Conservation (phyloP, 225 moss, liverwort and hornwort genomes). For the Pleurozium schreberi region DNA sequence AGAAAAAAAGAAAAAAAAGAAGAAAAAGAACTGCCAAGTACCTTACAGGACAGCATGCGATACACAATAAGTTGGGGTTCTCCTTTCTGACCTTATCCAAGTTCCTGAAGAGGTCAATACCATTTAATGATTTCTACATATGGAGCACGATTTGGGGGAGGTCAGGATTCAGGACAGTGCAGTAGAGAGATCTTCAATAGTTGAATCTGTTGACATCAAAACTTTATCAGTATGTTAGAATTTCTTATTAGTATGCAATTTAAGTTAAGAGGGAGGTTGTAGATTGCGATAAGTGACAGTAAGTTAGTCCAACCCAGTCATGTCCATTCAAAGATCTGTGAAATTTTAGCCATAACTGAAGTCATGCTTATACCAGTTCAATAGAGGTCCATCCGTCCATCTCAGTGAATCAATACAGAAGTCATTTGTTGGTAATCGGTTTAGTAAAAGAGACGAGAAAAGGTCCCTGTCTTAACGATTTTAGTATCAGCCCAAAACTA, state of each 20-base stretch:
- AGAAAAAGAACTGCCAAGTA: neutral
- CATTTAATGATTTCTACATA: neutral
- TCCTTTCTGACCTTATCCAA: neutral
- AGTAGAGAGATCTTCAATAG: too few relatives aligned
- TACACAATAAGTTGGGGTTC: neutral
- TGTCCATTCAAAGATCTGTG: neutral
- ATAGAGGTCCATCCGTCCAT: neutral
- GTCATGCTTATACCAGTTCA: neutral
- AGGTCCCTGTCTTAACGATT: neutral
- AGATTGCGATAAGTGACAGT: neutral
- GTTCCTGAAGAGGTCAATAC: neutral
- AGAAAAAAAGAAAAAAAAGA: too few relatives aligned
- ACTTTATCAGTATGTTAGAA: neutral
- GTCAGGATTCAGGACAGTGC: neutral
- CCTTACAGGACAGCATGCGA: neutral
- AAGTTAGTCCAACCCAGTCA: neutral
- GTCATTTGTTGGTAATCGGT: neutral
- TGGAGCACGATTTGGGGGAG: neutral
- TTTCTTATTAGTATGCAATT: neutral
- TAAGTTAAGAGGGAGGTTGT: neutral
- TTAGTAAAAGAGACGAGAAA: neutral
- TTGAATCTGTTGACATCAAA: neutral
- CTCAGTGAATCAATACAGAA: neutral
- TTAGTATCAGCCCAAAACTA: neutral
- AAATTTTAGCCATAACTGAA: neutral